Evolutionary conservation across 148 eudicot species (phyloP).

Genomic region (Rhododendron griersonianum): DNA sequence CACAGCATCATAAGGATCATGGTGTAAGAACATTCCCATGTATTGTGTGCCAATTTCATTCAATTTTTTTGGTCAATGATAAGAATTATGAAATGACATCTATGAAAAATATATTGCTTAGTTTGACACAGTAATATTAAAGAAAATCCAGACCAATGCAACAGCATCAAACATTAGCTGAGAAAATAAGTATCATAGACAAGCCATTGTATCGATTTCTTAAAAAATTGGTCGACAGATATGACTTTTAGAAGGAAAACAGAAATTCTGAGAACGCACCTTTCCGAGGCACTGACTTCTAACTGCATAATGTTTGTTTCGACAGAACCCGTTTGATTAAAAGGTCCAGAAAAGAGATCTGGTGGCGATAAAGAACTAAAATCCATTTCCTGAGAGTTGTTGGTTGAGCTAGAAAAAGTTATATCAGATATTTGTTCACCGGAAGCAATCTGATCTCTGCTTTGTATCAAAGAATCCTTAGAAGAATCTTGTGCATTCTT

Average conservation of each 20-base stretch:
- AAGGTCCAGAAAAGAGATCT: conserved; percentile 31
- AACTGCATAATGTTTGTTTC: conserved; percentile 19
- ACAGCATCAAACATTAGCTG: not conserved
- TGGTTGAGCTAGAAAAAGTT: conserved; percentile 28
- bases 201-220: not conserved
- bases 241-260: not conserved
- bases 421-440: conserved; percentile 19
- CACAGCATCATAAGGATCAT: too few relatives aligned
- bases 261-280: conserved; percentile 34
- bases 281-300: conserved; percentile 30
- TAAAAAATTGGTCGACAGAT: not conserved
- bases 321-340: conserved; percentile 22
- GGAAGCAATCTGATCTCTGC: conserved; percentile 3
- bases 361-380: conserved; percentile 35
- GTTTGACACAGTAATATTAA: not conserved
- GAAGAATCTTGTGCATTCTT: conserved; percentile 26
- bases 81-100: not conserved
- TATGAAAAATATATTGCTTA: not conserved
- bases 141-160: not conserved
- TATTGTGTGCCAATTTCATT: not conserved
- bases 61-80: not conserved
- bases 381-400: conserved; percentile 30
- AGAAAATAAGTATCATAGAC: not conserved
- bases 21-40: not conserved
- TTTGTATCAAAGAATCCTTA: conserved; percentile 24